Base-by-base conservation (phyloP, 2,329 filamentous ascomycete genomes). In the Botrytis squamosa region DNA sequence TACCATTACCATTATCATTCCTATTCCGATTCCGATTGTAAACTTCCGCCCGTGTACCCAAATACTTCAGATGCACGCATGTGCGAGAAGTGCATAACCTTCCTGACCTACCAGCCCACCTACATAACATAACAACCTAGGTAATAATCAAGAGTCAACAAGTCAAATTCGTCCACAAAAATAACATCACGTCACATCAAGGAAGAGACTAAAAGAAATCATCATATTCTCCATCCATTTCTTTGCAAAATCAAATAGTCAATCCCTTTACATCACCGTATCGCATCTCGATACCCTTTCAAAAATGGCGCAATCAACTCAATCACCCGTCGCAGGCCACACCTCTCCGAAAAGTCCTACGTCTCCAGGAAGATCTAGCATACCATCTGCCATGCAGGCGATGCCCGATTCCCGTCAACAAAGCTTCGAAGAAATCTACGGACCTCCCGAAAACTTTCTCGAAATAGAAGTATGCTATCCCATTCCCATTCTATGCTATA, bases 341-440 rank as follows among this genome's bases (percentile, higher is more conserved):
- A 69, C 64, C 16, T 62, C 71, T 38, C 71, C 71, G 36, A 29
- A 44, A 29, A 60, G n/a, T 69, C 71, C 71, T 57, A 69, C 71
- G 4, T 72, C 71, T 49, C 63, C 71, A 49, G 59, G 40, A 25
- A 46, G 71, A 44, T 72, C 70, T n/a, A 72, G 60, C 46, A 42
- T 72, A 42, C 63, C 71, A 49, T 72, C 71, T 74, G 78, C 71
- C 80, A 87, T 91, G 85, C 88, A 90, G 84, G 87, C 89, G 76
- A 89, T 91, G 85, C 89, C 89, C 66, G 89, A 91, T 81, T 90
- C 92, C 78, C 93, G 95, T 80, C 90, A 93, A 84, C 96, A 99
- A 86, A 96, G 92, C 81, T 98, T 98, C 82, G 96, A 99, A 85
- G 96, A 99, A 88, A 97, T 98, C 83, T 99, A 99, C 84, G 96